phyloP scores from a whole-genome alignment of 2,329 filamentous ascomycete species.

The Macroventuria anomochaeta region DNA sequence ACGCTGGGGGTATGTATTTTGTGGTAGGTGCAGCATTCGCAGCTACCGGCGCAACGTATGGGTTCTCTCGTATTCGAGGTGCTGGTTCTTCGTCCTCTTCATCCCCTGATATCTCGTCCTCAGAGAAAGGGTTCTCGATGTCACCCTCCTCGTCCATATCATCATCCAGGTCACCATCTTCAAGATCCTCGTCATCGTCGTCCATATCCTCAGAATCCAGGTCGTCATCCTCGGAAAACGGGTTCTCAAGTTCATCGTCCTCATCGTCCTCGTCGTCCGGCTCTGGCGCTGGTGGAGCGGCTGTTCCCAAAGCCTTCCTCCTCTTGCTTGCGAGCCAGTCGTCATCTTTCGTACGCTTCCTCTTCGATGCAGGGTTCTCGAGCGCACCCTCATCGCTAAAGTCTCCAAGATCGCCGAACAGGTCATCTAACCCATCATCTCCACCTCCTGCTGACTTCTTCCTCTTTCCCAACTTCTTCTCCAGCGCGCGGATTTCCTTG shows the following conservation, averaged over 20 bases:
- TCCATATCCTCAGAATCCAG: slow-evolving; percentile 40
- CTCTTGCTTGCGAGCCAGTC: slow-evolving; percentile 67
- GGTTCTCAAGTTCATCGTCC: slow-evolving; percentile 17
- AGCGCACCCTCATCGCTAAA: slow-evolving; percentile 55
- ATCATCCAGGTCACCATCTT: slow-evolving; percentile 38
- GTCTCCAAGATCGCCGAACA: slow-evolving; percentile 71
- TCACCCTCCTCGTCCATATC: slow-evolving; percentile 39
- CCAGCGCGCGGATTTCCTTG: slow-evolving; percentile 83
- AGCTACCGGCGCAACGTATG: slow-evolving; percentile 77
- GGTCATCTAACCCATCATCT: slow-evolving; percentile 81
- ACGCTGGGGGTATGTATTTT: slow-evolving; percentile 90
- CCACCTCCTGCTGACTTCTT: slow-evolving; percentile 67
- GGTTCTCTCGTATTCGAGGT: slow-evolving; percentile 73
- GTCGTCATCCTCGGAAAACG: slow-evolving; percentile 35
- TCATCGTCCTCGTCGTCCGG: slow-evolving; percentile 39
- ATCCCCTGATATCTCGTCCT: slow-evolving; percentile 36
- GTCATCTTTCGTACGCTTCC: slow-evolving; percentile 64
- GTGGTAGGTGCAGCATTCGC: slow-evolving; percentile 51
- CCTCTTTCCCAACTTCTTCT: slow-evolving; percentile 85
- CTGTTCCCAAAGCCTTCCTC: slow-evolving; percentile 54
- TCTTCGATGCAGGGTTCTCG: slow-evolving; percentile 58
- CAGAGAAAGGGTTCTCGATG: slow-evolving; percentile 41
- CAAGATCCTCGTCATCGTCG: slow-evolving; percentile 26
- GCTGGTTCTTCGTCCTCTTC: slow-evolving; percentile 23
- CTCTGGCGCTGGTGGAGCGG: slow-evolving; percentile 20